Evolutionary conservation across 2,329 filamentous ascomycete genomes (phyloP).

Genomic region (Cladosporium sp.): DNA sequence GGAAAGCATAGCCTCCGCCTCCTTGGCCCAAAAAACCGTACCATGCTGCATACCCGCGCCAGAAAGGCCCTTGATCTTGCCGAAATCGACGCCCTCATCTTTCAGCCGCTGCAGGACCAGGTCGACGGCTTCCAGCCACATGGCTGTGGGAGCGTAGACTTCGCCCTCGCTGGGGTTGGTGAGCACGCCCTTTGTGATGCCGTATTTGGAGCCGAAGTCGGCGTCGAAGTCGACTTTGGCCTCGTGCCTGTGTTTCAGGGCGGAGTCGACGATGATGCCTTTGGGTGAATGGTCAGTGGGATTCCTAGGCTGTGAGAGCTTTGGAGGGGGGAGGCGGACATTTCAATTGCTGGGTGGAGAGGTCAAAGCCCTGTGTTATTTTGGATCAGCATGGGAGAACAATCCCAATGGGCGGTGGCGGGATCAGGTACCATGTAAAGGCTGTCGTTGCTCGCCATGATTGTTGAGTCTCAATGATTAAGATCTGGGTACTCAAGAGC

Average conservation of each 20-base stretch:
- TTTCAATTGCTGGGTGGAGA: constrained; percentile 96
- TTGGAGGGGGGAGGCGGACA: constrained; percentile 45
- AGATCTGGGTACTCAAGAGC: not conserved
- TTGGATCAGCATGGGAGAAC: no score
- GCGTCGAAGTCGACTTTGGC: constrained; percentile 94
- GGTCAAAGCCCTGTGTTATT: constrained; percentile 65
- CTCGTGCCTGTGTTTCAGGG: constrained; percentile 74
- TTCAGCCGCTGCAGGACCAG: constrained; percentile 71
- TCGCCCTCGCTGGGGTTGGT: constrained; percentile 77
- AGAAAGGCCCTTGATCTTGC: constrained; percentile 72
- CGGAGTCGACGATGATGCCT: constrained; percentile 79
- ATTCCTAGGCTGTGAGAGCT: not conserved
- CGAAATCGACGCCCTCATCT: constrained; percentile 65
- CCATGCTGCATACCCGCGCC: constrained; percentile 97
- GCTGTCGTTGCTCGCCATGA: constrained; percentile 10
- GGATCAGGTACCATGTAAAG: constrained; percentile 12
- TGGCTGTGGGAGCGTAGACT: constrained; percentile 84
- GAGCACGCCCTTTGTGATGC: constrained; percentile 81
- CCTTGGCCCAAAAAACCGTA: constrained; percentile 83
- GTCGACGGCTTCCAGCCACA: constrained; percentile 93
- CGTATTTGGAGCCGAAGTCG: constrained; percentile 61
- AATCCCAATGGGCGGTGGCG: not conserved
- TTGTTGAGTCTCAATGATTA: not conserved
- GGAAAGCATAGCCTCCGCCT: constrained; percentile 61
- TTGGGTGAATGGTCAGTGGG: constrained; percentile 8